Evolutionary conservation across 495 filamentous ascomycete species (phyloP).

Genomic region (Aspergillus homomorphus): DNA sequence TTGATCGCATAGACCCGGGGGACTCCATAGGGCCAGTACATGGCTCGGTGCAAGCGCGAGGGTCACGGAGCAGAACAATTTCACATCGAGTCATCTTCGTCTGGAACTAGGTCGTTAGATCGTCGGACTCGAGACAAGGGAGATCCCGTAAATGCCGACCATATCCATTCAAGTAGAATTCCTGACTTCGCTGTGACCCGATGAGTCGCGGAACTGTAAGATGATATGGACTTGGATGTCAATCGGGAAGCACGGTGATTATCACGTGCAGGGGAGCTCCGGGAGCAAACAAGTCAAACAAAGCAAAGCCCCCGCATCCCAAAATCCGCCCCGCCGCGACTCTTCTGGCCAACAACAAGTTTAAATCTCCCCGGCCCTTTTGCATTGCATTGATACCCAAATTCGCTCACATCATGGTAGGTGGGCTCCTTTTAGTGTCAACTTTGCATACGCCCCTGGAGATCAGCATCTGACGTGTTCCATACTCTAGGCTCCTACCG

Average conservation of each 20-base stretch:
- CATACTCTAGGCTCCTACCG: slow-evolving; percentile 50
- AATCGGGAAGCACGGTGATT: slow-evolving; percentile 3
- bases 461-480: neutral
- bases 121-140: slow-evolving; percentile 19
- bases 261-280: slow-evolving; percentile 19
- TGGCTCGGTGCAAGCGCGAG: slow-evolving; percentile 49
- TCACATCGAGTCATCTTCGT: slow-evolving; percentile 44
- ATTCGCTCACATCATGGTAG: slow-evolving; percentile 8
- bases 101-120: slow-evolving; percentile 13
- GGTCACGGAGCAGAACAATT: slow-evolving; percentile 27
- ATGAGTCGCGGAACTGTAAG: neutral
- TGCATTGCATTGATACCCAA: slow-evolving; percentile 1
- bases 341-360: neutral
- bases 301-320: slow-evolving; percentile 14
- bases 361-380: neutral
- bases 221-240: neutral
- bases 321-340: slow-evolving; percentile 11
- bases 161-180: slow-evolving; percentile 13
- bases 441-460: neutral
- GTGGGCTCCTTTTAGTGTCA: neutral
- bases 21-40: slow-evolving; percentile 97
- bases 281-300: slow-evolving; percentile 16
- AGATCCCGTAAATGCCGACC: slow-evolving; percentile 21
- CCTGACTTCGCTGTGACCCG: neutral
- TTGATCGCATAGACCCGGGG: slow-evolving; percentile 83